A percentile compares a stretch with the other conserved stretches of the same genome.
Evolutionary conservation across 306 rosid genomes (phyloP).

Genomic region (Cucumis hystrix): DNA sequence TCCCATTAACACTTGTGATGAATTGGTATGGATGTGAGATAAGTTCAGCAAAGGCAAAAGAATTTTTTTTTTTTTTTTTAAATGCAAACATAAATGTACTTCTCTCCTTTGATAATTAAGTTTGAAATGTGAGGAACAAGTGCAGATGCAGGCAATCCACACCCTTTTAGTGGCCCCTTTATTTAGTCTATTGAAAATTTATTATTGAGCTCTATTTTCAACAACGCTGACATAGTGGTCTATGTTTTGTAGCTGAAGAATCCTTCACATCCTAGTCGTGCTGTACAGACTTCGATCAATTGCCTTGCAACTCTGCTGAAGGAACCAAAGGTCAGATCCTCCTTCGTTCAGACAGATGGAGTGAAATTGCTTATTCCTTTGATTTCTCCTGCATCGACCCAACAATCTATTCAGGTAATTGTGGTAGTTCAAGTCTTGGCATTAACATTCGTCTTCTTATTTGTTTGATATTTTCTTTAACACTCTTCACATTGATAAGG

Average conservation of each 20-base stretch:
- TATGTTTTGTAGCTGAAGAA: conserved; percentile 56
- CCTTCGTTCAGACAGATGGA: conserved; percentile 84
- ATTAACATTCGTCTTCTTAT: not conserved
- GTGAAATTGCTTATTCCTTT: conserved; percentile 87
- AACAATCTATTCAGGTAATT: conserved; percentile 87
- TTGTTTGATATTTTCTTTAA: not conserved
- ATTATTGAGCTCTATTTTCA: not conserved
- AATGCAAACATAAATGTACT: not conserved
- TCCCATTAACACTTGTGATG: not conserved
- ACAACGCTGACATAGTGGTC: not conserved
- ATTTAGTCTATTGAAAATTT: not conserved
- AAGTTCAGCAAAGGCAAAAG: not conserved
- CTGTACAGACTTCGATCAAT: conserved; percentile 65
- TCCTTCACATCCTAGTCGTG: conserved; percentile 79
- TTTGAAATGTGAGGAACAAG: not conserved
- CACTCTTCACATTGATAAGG: not conserved
- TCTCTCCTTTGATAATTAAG: not conserved
- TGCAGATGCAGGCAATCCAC: not conserved
- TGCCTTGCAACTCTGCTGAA: conserved; percentile 77
- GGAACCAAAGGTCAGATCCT: conserved; percentile 82
- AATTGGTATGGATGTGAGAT: not conserved
- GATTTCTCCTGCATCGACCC: conserved; percentile 90
- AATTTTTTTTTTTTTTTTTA: no score
- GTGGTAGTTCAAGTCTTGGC: not conserved
- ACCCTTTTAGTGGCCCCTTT: not conserved